Conservation (phyloP, 106 monocot genomes). For the Dendrobium catenatum region DNA sequence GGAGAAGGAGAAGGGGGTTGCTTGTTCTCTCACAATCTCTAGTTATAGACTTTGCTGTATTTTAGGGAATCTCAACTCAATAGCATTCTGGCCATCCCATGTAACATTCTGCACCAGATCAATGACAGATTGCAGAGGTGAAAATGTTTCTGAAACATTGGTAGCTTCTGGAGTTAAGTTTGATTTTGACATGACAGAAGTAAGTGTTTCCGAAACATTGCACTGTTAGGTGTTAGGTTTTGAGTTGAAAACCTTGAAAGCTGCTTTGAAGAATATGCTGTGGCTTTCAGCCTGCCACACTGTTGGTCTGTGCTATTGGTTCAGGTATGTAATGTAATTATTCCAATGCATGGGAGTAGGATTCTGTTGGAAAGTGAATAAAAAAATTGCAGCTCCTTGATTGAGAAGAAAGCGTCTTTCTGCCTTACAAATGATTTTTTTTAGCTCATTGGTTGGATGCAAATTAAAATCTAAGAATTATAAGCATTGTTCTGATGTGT, state of each 20-base stretch:
- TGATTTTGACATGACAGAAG: not conserved
- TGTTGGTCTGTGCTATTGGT: not conserved
- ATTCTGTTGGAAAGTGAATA: not conserved
- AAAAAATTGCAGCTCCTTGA: not conserved
- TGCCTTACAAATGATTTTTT: not conserved
- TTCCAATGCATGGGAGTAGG: not conserved
- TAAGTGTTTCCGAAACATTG: conserved; percentile 7
- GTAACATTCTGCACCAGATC: not conserved
- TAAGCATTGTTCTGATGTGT: not conserved
- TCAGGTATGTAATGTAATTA: conserved; percentile 8
- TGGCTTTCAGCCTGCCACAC: not conserved
- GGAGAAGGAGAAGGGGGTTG: not conserved
- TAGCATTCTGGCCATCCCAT: not conserved
- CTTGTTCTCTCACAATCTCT: not conserved
- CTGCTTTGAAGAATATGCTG: not conserved
- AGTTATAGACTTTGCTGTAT: not conserved
- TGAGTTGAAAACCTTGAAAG: not conserved
- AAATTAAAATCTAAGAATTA: not conserved
- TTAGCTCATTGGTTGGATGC: not conserved
- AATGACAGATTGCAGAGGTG: not conserved
- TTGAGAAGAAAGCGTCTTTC: not conserved
- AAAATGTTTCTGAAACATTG: conserved; percentile 11
- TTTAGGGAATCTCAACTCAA: not conserved
- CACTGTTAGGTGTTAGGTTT: not conserved
- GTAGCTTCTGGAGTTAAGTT: not conserved